Base-by-base conservation (phyloP, 2,329 filamentous ascomycete genomes). In the Tympanopsis confertula region DNA sequence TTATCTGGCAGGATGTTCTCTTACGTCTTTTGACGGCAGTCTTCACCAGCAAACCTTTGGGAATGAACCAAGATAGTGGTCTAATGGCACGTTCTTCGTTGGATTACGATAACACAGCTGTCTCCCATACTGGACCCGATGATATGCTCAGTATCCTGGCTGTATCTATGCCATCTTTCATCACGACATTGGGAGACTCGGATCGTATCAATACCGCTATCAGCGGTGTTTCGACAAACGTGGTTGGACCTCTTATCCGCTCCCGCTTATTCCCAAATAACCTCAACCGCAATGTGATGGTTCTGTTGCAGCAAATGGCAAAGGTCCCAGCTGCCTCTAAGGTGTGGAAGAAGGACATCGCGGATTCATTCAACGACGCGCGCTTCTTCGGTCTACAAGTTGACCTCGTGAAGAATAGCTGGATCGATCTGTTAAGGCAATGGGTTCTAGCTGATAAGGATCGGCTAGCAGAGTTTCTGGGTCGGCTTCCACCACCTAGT, bases 361-460 rank as follows among this genome's bases (percentile, higher is more conserved):
- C 76, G 1, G 91, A 96, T 53, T 87, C 87, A 1, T 94, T 96
- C 62, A 91, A 94, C 50, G 88, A 98, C 53, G 53, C 78, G 5
- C 80, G 78, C 42, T 89, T 98, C 61, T 94, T 98, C 52, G 69
- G 71, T n/a, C 79, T 78, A 30, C 65, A 75, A 5, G 53, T 83
- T 3, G 48, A 68, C 5, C 59, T 94, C 14, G 75, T 89, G 7
- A 69, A 76, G 46, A 68, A 68, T 22, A 77, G 79, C 47, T 96
- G 91, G 91, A 69, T 95, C 41, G 78, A 82, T 1, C 68, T 96
- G 13, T 60, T 98, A 17, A 79, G 77, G 28, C 86, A 94, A 54
- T 94, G 88, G 84, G 72, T 78, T 3, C 62, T 88, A 13, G 75
- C 75, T 13, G 91, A 98, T 56, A 95, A 94, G 59, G 88, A 95